Base-by-base conservation (phyloP, 495 filamentous ascomycete species). In the Talaromyces trachyspermus region DNA sequence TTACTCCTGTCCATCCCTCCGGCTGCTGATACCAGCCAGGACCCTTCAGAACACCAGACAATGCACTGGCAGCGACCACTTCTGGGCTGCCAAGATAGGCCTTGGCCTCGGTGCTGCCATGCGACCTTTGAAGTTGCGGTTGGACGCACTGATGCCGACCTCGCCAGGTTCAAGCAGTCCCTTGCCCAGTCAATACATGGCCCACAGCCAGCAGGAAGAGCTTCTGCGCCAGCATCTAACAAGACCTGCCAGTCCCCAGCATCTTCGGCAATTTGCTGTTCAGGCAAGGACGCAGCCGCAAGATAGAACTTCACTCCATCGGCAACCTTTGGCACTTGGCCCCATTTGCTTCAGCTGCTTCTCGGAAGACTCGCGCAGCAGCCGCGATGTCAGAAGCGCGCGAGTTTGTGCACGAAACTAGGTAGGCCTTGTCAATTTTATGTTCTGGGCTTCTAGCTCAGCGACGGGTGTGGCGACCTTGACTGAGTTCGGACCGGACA, bases 121-220 rank as follows among this genome's bases (percentile, higher is more conserved):
- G 17, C 91, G 79, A 0, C 88, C 90, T 66, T 92, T 90, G 73
- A 95, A 95, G 63, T 95, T 95, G 15, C 91, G 80, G 70, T 96
- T 95, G 42, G 77, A 83, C 0, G 88, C 86, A 51, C 77, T 83
- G 57, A 95, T 94, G n/a, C 91, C 90, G 22, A 91, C 81, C 66
- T 95, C 88, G 2, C 86, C 87, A 8, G 80, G 76, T 56, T 95
- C 85, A 0, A 96, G 75, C 0, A 95, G 72, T 7, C 91, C 90
- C 1, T 80, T 84, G 4, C 89, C 69, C 5, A 96, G 77, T 2
- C 91, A 50, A 98, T 96, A 61, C 91, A 97, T 1, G 87, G 85
- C 1, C 86, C 89, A 55, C 91, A 97, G 0, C 86, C 87, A 1
- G 89, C 74, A 0, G 86, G 86, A 0, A 95, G 69, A 1, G 81